Percentiles rank a stretch among this genome's conserved stretches.
These are phyloP conservation scores for Dionaea muscipula DNA, from an alignment of 179 eudicot species.

Conservation along the genomic window DNA sequence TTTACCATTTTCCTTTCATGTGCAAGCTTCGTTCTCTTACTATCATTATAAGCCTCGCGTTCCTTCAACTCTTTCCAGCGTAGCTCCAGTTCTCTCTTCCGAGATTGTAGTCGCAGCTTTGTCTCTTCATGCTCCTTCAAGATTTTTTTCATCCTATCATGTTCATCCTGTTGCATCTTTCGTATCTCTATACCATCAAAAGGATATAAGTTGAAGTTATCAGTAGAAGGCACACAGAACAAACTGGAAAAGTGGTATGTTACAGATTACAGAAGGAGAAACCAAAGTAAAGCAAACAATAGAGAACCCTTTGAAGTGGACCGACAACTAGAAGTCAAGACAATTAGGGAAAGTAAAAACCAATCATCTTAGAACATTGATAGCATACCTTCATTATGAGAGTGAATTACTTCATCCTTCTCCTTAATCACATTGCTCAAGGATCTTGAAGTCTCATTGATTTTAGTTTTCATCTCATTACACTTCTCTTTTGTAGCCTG, in stretches of 20 bases:
- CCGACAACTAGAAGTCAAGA: too few species aligned
- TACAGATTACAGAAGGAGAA: too few species aligned
- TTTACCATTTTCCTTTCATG: constrained; percentile 35
- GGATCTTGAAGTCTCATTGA: constrained; percentile 22
- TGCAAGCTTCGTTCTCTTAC: constrained; percentile 28
- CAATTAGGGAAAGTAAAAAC: too few species aligned
- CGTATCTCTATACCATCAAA: constrained; percentile 22
- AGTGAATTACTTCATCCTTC: constrained; percentile 22
- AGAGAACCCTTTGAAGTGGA: too few species aligned
- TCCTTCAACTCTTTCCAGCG: constrained; percentile 27
- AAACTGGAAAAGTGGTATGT: neutral
- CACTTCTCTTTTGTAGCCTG: constrained; percentile 19
- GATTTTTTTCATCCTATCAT: constrained; percentile 15
- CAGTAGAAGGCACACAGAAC: neutral
- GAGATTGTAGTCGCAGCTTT: constrained; percentile 22
- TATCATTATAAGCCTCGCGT: constrained; percentile 37
- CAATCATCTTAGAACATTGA: neutral
- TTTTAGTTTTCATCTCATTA: constrained; percentile 24
- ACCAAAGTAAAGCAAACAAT: too few species aligned
- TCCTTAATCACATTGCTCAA: constrained; percentile 19
- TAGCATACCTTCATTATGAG: constrained; percentile 33
- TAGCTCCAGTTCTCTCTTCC: constrained; percentile 20
- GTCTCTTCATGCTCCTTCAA: constrained; percentile 25
- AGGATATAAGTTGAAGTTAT: neutral
- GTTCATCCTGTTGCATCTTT: constrained; percentile 23